Conservation (phyloP, 179 eudicot species). For the Heliamphora pulchella region DNA sequence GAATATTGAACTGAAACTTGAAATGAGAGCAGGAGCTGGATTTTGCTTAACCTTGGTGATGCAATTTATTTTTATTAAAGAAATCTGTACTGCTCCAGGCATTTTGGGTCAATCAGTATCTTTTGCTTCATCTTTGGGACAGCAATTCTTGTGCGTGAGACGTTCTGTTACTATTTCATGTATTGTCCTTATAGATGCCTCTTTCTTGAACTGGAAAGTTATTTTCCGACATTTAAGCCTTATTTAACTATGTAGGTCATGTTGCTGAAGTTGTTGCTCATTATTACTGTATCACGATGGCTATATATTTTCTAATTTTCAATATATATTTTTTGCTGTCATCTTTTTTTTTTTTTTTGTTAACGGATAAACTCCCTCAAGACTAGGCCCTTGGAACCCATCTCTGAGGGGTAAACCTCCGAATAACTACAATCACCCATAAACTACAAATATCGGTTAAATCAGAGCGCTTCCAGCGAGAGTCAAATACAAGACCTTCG, state of each 20-base stretch:
- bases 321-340: too few relatives aligned
- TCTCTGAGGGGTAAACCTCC: too few relatives aligned
- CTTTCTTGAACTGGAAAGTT: not conserved
- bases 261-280: not conserved
- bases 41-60: not conserved
- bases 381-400: too few relatives aligned
- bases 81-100: not conserved
- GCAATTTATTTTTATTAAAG: not conserved
- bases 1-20: not conserved
- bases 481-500: too few relatives aligned
- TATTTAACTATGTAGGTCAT: not conserved
- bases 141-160: not conserved
- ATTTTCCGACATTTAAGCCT: not conserved
- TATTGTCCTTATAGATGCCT: not conserved
- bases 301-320: not conserved
- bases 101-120: not conserved
- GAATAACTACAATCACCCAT: too few relatives aligned
- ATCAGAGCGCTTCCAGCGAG: too few relatives aligned
- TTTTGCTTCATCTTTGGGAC: not conserved
- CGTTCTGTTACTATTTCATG: not conserved
- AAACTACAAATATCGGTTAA: too few relatives aligned
- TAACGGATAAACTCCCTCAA: too few relatives aligned
- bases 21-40: not conserved
- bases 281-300: not conserved
- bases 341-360: too few relatives aligned